These are phyloP conservation scores for Coniochaeta sp. DNA, from an alignment of 2,329 filamentous ascomycete species.

Conservation along the genomic window DNA sequence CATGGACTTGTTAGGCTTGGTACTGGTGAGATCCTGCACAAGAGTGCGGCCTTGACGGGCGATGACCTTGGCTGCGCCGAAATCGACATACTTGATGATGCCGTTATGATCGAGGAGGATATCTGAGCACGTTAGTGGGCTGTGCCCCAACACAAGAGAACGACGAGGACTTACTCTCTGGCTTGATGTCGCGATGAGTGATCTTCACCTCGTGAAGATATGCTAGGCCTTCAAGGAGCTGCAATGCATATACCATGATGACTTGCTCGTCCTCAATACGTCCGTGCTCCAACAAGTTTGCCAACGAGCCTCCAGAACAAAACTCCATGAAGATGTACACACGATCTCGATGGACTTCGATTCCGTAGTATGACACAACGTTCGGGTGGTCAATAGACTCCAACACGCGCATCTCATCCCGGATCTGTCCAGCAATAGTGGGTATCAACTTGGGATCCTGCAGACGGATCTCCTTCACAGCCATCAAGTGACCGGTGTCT, in stretches of 20 bases:
- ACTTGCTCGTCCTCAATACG: conserved; percentile 97
- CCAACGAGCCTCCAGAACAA: conserved; percentile 89
- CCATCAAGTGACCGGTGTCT: conserved; percentile 94
- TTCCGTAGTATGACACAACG: conserved; percentile 94
- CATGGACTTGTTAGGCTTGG: conserved; percentile 78
- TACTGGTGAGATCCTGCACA: conserved; percentile 53
- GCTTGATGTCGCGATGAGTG: conserved; percentile 95
- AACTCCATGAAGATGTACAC: conserved; percentile 99
- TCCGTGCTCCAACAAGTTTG: conserved; percentile 84
- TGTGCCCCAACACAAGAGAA: not conserved
- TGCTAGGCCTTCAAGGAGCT: conserved; percentile 86
- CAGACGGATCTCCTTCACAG: conserved; percentile 94
- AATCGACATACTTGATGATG: conserved; percentile 98
- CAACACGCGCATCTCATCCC: conserved; percentile 93
- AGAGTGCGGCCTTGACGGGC: conserved; percentile 87
- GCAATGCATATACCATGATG: conserved; percentile 91
- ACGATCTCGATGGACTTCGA: conserved; percentile 95
- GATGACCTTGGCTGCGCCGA: conserved; percentile 95
- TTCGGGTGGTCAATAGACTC: conserved; percentile 96
- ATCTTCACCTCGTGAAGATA: conserved; percentile 91
- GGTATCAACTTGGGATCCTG: conserved; percentile 96
- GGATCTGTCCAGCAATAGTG: conserved; percentile 86
- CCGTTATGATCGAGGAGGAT: conserved; percentile 95
- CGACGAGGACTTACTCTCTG: conserved; percentile 67
- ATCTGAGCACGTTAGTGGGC: conserved; percentile 41